Evolutionary conservation across 2,329 filamentous ascomycete species (phyloP).

Genomic region (Cladophialophora bantiana): DNA sequence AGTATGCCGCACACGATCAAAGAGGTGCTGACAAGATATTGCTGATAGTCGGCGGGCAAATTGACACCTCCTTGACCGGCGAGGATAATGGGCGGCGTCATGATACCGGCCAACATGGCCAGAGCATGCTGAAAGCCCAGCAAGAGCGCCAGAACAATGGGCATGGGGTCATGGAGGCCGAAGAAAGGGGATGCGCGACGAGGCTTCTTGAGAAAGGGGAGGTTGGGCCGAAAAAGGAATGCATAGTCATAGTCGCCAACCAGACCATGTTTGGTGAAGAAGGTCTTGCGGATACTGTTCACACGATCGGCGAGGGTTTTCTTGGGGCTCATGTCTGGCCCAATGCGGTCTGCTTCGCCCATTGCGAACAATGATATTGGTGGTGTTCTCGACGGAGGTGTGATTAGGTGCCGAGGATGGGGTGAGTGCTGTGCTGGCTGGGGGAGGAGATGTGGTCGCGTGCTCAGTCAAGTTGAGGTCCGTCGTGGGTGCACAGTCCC

Average conservation of each 20-base stretch:
- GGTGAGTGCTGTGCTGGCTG: not conserved
- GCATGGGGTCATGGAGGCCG: conserved; percentile 72
- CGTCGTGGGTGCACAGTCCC: not conserved
- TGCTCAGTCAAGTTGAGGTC: conserved; percentile 3
- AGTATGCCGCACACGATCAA: conserved; percentile 72
- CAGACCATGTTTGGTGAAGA: conserved; percentile 68
- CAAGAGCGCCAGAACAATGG: conserved; percentile 69
- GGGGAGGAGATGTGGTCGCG: conserved; percentile 5
- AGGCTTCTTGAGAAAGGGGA: conserved; percentile 78
- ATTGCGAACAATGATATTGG: conserved; percentile 18
- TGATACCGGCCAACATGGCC: conserved; percentile 69
- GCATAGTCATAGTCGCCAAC: conserved; percentile 89
- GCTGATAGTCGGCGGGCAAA: conserved; percentile 60
- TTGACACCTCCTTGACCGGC: conserved; percentile 63
- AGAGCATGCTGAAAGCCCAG: conserved; percentile 74
- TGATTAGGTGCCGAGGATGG: not conserved
- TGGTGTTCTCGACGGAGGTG: not conserved
- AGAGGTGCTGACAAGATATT: conserved; percentile 73
- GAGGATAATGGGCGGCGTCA: conserved; percentile 70
- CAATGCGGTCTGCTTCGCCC: conserved; percentile 51
- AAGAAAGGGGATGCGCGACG: conserved; percentile 71
- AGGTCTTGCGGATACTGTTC: conserved; percentile 43
- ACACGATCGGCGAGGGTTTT: conserved; percentile 47
- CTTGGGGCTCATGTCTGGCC: conserved; percentile 49
- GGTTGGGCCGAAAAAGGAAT: conserved; percentile 80